Evolutionary conservation across 192 early-diverging fungal genomes (phyloP).

Genomic region (Backusella westeae): DNA sequence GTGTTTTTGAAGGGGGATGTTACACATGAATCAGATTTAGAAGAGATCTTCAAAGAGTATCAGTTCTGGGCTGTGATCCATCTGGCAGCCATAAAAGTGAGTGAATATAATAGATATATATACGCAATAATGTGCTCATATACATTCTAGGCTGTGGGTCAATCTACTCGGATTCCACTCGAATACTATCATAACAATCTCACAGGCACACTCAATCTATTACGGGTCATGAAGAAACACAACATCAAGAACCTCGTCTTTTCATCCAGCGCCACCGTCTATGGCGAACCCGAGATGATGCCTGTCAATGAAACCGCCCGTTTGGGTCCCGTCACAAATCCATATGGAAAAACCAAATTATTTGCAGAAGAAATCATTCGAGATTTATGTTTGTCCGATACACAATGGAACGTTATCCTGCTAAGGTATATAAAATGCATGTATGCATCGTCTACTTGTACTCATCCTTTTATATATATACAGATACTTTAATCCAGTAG

Average conservation of each 20-base stretch:
- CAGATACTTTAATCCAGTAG: slow-evolving; percentile 94
- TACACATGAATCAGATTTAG: slow-evolving; percentile 61
- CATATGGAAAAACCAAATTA: slow-evolving; percentile 97
- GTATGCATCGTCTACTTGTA: not conserved
- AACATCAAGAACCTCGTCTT: slow-evolving; percentile 90
- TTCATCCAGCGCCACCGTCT: slow-evolving; percentile 92
- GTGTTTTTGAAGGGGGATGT: slow-evolving; percentile 82
- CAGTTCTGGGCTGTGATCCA: slow-evolving; percentile 73
- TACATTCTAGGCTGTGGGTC: slow-evolving; percentile 62
- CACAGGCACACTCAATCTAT: slow-evolving; percentile 78
- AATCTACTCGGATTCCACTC: slow-evolving; percentile 76
- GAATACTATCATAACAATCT: slow-evolving; percentile 95
- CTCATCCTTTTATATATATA: not conserved
- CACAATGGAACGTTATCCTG: slow-evolving; percentile 63
- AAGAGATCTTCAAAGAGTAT: slow-evolving; percentile 69
- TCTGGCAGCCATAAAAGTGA: slow-evolving; percentile 79
- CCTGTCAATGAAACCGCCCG: slow-evolving; percentile 72
- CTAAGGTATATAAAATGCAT: slow-evolving; percentile 48
- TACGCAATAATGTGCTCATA: too few relatives aligned
- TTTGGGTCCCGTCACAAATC: slow-evolving; percentile 77
- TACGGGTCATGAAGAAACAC: slow-evolving; percentile 82
- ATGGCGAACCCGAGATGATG: slow-evolving; percentile 70
- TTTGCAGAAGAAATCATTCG: slow-evolving; percentile 82
- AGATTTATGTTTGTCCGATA: slow-evolving; percentile 64
- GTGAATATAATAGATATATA: not conserved